phyloP scores from a whole-genome alignment of 768 basidiomycete genomes.

The Chalciporus chontae region DNA sequence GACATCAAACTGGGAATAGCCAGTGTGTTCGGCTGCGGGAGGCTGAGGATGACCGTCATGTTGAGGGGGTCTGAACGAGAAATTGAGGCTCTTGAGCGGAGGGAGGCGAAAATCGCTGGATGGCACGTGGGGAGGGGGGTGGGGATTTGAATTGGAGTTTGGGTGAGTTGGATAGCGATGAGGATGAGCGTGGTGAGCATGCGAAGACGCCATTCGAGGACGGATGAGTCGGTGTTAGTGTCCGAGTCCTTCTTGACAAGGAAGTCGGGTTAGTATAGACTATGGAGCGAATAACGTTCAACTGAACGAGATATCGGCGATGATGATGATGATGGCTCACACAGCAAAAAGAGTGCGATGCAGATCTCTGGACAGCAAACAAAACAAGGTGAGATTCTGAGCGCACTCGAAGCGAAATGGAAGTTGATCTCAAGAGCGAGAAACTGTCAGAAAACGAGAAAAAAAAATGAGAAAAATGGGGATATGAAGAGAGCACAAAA shows the following conservation, averaged over 20 bases:
- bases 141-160: conserved; percentile 29
- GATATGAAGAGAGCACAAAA: conserved; percentile 11
- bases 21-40: conserved; percentile 6
- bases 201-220: conserved; percentile 45
- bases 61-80: conserved; percentile 40
- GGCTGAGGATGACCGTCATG: conserved; percentile 13
- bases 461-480: conserved; percentile 7
- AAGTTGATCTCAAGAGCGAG: neutral
- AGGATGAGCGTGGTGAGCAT: conserved; percentile 33
- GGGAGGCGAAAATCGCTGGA: conserved; percentile 56
- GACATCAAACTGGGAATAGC: conserved; percentile 19
- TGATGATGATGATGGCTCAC: conserved; percentile 15
- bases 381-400: conserved; percentile 1
- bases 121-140: conserved; percentile 35
- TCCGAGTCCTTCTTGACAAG: conserved; percentile 5
- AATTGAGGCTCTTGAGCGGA: conserved; percentile 72
- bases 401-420: neutral
- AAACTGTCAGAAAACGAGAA: neutral
- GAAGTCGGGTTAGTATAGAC: conserved; percentile 1
- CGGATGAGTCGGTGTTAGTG: conserved; percentile 1
- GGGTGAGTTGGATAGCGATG: conserved; percentile 16
- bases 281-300: conserved; percentile 11
- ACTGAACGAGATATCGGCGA: conserved; percentile 18
- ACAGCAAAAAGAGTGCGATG: conserved; percentile 5
- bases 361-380: conserved; percentile 13